A percentile compares a stretch with the other conserved stretches of the same genome.
Evolutionary conservation across 2,329 filamentous ascomycete genomes (phyloP).

Genomic region (Arthrocladium fulminans): DNA sequence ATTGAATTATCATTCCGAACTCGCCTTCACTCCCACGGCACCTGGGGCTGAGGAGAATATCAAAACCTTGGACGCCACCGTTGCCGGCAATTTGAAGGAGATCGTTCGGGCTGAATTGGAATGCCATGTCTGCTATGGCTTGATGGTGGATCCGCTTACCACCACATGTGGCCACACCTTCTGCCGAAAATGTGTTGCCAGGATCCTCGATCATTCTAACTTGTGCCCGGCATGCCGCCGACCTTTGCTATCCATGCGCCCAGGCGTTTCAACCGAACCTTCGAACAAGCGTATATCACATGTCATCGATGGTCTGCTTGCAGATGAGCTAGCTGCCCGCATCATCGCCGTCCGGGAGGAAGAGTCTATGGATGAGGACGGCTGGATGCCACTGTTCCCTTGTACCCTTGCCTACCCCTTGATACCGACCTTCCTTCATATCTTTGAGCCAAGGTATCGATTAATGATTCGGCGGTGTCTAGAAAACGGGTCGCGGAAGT

Average conservation of each 20-base stretch:
- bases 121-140: conserved; percentile 77
- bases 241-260: conserved; percentile 44
- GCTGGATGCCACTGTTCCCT: conserved; percentile 65
- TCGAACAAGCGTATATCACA: conserved; percentile 55
- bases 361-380: conserved; percentile 44
- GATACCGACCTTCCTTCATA: conserved; percentile 76
- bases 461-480: conserved; percentile 77
- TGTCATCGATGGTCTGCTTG: conserved; percentile 61
- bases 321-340: conserved; percentile 53
- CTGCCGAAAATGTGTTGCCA: conserved; percentile 68
- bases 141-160: conserved; percentile 74
- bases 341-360: conserved; percentile 51
- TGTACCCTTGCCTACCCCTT: conserved; percentile 73
- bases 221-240: conserved; percentile 75
- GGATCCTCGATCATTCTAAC: conserved; percentile 66
- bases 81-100: conserved; percentile 54
- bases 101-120: conserved; percentile 63
- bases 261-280: conserved; percentile 41
- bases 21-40: conserved; percentile 37
- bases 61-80: conserved; percentile 36
- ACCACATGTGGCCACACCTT: conserved; percentile 85
- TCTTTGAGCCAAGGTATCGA: conserved; percentile 88
- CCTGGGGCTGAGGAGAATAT: conserved; percentile 20
- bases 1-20: conserved; percentile 49
- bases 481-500: conserved; percentile 59